Conservation (phyloP, 1,139 yeast species). For the Debaryomyces subglobosus region DNA sequence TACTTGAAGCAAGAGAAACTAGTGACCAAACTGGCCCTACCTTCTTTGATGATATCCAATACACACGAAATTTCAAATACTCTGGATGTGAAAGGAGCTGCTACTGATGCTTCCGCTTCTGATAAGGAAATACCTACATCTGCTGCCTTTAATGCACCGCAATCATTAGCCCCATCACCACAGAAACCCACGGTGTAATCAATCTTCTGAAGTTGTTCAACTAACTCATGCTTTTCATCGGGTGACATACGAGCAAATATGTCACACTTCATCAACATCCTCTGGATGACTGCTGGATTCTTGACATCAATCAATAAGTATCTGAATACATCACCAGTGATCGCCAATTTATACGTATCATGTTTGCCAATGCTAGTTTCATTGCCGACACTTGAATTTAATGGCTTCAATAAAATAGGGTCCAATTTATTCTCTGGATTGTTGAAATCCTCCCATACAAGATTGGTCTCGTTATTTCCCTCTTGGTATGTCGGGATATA, state of each 20-base stretch:
- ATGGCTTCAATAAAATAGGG: constrained; percentile 60
- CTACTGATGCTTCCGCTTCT: constrained; percentile 98
- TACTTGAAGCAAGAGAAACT: constrained; percentile 96
- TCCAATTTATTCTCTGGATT: constrained; percentile 59
- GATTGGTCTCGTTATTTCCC: constrained; percentile 33
- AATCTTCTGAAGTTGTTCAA: constrained; percentile 77
- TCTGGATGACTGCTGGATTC: constrained; percentile 47
- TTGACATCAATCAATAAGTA: constrained; percentile 62
- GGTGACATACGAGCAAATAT: constrained; percentile 98
- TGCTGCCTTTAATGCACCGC: constrained; percentile 97
- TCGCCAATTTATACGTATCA: constrained; percentile 66
- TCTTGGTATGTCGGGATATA: constrained; percentile 68
- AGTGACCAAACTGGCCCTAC: constrained; percentile 91
- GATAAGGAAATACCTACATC: constrained; percentile 95
- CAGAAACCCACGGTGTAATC: constrained; percentile 96
- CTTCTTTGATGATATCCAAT: constrained; percentile 86
- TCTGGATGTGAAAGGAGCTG: constrained; percentile 96
- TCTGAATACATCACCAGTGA: constrained; percentile 91
- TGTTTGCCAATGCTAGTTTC: constrained; percentile 12
- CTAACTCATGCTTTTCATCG: constrained; percentile 95
- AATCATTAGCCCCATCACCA: constrained; percentile 97
- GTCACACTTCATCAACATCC: constrained; percentile 70
- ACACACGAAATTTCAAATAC: constrained; percentile 92
- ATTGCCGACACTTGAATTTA: constrained; percentile 27
- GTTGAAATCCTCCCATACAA: constrained; percentile 69